These are phyloP conservation scores for Biscogniauxia mediterranea DNA, from an alignment of 2,329 filamentous ascomycete species.

Conservation along the genomic window DNA sequence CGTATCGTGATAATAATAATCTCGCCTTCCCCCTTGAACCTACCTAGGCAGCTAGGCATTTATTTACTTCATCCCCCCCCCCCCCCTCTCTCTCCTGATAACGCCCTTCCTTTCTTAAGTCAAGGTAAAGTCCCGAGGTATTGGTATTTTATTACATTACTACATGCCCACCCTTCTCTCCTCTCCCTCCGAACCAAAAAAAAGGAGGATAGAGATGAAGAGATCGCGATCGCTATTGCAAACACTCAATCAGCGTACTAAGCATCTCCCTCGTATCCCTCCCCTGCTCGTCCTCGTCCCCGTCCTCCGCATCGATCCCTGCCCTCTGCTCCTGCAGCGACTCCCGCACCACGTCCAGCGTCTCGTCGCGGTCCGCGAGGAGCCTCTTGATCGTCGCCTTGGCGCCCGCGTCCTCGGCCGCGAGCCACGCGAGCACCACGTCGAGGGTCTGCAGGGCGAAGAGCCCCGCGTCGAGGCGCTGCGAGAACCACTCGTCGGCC, in stretches of 20 bases:
- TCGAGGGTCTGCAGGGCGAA: constrained; percentile 83
- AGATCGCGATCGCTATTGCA: constrained; percentile 30
- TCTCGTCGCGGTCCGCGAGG: constrained; percentile 67
- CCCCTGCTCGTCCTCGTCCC: constrained; percentile 15
- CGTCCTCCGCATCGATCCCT: constrained; percentile 49
- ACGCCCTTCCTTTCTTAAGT: too few relatives aligned
- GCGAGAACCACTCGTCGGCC: constrained; percentile 70
- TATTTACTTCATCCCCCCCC: too few relatives aligned
- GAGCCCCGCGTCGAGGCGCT: constrained; percentile 78
- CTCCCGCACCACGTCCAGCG: constrained; percentile 57
- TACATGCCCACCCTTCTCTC: too few relatives aligned
- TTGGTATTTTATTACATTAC: too few relatives aligned
- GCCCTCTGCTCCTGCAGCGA: constrained; percentile 64
- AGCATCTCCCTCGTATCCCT: constrained; percentile 59
- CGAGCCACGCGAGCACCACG: constrained; percentile 82
- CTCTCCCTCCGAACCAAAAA: too few relatives aligned
- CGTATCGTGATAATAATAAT: too few relatives aligned
- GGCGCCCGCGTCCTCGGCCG: constrained; percentile 82
- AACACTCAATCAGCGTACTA: constrained; percentile 49
- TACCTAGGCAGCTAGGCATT: too few relatives aligned
- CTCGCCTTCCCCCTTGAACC: too few relatives aligned
- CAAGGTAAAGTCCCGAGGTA: too few relatives aligned
- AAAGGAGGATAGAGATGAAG: too few relatives aligned
- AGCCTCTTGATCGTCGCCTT: constrained; percentile 60
- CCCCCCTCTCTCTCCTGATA: too few relatives aligned